Evolutionary conservation across 306 rosid genomes (phyloP).

Genomic region (Lithocarpus polystachyus): DNA sequence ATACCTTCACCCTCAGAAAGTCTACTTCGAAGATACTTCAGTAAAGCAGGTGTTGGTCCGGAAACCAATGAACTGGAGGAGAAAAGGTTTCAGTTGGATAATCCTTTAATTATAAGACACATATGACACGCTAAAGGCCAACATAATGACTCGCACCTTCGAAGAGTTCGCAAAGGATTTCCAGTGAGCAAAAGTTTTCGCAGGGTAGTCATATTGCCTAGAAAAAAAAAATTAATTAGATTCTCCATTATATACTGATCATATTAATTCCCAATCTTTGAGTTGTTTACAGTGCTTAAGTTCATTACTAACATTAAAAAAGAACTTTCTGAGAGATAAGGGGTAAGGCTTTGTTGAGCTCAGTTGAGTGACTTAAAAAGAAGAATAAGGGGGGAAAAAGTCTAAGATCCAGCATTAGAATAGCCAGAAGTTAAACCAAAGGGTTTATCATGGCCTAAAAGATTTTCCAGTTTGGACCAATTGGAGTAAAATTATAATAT

Average conservation of each 20-base stretch:
- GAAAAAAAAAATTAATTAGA: constrained; percentile 21
- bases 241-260: constrained; percentile 12
- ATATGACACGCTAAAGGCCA: constrained; percentile 8
- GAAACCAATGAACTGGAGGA: constrained; percentile 75
- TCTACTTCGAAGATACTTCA: constrained; percentile 77
- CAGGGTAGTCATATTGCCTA: constrained; percentile 91
- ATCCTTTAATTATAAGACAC: constrained; percentile 16
- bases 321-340: not conserved
- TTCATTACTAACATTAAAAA: not conserved
- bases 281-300: not conserved
- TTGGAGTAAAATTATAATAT: not conserved
- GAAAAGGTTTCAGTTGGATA: constrained; percentile 23
- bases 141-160: constrained; percentile 55
- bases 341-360: not conserved
- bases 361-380: not conserved
- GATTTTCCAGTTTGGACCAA: not conserved
- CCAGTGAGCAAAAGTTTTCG: constrained; percentile 85
- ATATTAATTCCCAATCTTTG: constrained; percentile 2
- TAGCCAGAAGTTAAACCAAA: not conserved
- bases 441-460: not conserved
- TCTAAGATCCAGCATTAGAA: not conserved
- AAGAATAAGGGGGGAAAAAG: not conserved
- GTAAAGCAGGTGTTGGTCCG: constrained; percentile 76
- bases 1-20: constrained; percentile 83
- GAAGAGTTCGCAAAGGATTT: constrained; percentile 79